These are phyloP conservation scores for Botryotinia narcissicola DNA, from an alignment of 2,329 filamentous ascomycete genomes.

Conservation along the genomic window DNA sequence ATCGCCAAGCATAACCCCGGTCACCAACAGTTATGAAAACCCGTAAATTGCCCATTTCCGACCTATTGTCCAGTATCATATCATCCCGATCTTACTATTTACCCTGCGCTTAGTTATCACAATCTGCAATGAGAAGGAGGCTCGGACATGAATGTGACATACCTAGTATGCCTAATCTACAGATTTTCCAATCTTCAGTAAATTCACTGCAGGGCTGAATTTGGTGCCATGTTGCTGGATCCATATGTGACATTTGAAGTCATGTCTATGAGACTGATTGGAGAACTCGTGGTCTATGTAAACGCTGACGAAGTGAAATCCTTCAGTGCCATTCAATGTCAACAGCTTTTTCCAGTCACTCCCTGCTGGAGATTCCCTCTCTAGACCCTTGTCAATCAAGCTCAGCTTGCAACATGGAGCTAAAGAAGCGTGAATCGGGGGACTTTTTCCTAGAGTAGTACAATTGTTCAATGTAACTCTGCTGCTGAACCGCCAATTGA, in stretches of 20 bases:
- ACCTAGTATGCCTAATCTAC: neutral
- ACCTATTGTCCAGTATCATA: neutral
- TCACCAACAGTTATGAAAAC: neutral
- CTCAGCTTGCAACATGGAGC: neutral
- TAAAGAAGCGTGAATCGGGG: neutral
- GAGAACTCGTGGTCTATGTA: neutral
- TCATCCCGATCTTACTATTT: neutral
- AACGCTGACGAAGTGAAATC: neutral
- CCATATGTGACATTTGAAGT: neutral
- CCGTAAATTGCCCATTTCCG: neutral
- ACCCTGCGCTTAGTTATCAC: neutral
- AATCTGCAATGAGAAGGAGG: neutral
- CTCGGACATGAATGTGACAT: neutral
- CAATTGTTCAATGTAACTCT: neutral
- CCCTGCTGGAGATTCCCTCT: no score
- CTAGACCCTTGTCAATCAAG: neutral
- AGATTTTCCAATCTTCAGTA: neutral
- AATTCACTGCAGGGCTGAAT: neutral
- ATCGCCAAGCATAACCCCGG: neutral
- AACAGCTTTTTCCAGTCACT: neutral
- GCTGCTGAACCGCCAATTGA: neutral
- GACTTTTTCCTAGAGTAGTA: no score
- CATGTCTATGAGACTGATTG: neutral
- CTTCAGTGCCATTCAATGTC: neutral
- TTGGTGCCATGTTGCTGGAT: neutral